These are phyloP conservation scores for Thalassiosira profunda DNA, from an alignment of 108 stramenopile genomes.

Conservation along the genomic window DNA sequence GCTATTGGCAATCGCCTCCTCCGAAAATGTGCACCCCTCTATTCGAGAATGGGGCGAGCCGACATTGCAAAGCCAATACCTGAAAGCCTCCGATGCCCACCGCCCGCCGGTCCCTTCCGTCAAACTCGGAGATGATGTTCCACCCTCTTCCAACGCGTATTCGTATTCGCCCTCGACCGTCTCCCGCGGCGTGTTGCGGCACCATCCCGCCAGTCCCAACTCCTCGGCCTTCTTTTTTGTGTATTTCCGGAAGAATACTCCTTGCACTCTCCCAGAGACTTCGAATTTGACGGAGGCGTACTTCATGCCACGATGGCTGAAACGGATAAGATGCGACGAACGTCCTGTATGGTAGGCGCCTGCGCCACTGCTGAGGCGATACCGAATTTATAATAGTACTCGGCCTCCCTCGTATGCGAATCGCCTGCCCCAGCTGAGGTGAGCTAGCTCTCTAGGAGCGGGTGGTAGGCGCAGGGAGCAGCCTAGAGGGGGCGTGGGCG, in stretches of 20 bases:
- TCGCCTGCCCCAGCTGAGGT: no score
- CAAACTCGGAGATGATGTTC: neutral
- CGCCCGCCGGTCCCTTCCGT: neutral
- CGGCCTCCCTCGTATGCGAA: no score
- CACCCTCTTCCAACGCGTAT: neutral
- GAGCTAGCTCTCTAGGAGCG: no score
- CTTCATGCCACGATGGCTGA: no score
- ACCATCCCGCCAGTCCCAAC: slow-evolving; percentile 11
- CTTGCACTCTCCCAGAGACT: slow-evolving; percentile 12
- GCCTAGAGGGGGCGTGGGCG: no score
- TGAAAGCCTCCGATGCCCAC: slow-evolving; percentile 1
- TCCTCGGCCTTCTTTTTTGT: slow-evolving; percentile 8
- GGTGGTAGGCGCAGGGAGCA: no score
- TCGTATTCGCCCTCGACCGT: slow-evolving; percentile 14
- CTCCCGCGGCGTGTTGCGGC: slow-evolving; percentile 5
- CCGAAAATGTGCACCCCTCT: slow-evolving; percentile 9
- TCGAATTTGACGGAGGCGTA: slow-evolving; percentile 10
- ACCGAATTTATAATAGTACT: no score
- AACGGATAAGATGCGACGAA: no score
- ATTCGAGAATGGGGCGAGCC: slow-evolving; percentile 10
- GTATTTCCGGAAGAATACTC: slow-evolving; percentile 16
- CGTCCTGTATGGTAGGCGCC: no score
- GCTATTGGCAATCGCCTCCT: neutral
- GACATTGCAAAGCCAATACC: slow-evolving; percentile 2
- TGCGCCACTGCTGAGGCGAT: no score